These are phyloP conservation scores for Colletotrichum sp. DNA, from an alignment of 2,329 filamentous ascomycete genomes.

Conservation along the genomic window DNA sequence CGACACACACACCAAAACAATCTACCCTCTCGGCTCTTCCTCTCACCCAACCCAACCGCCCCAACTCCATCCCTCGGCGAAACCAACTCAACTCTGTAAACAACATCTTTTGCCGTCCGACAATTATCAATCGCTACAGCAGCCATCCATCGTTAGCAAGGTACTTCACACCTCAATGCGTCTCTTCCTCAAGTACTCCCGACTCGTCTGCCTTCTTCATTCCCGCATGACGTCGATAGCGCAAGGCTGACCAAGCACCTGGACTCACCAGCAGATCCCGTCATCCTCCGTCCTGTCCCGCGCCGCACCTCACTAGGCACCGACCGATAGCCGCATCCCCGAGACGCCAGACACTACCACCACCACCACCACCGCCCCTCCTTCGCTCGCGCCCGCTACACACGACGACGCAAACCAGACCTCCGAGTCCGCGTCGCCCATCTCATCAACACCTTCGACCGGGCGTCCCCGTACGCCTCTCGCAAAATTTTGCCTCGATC, in stretches of 20 bases:
- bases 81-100: background rate
- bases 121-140: background rate
- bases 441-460: background rate
- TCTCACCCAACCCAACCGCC: background rate
- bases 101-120: background rate
- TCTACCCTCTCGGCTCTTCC: background rate
- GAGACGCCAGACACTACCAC: background rate
- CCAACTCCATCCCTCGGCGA: background rate
- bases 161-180: background rate
- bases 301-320: background rate
- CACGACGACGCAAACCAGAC: background rate
- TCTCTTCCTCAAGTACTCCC: background rate
- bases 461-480: background rate
- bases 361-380: background rate
- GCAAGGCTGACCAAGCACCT: conserved; percentile 13
- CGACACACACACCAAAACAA: background rate
- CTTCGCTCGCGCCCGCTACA: background rate
- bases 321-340: conserved; percentile 9
- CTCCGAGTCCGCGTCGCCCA: background rate
- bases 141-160: background rate
- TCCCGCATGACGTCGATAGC: conserved; percentile 15
- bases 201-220: background rate
- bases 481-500: background rate
- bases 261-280: conserved; percentile 5
- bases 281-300: conserved; percentile 10